A percentile compares a stretch with the other conserved stretches of the same genome.
Evolutionary conservation across 805 yeast species (phyloP).

Genomic region (Yarrowia sp.): DNA sequence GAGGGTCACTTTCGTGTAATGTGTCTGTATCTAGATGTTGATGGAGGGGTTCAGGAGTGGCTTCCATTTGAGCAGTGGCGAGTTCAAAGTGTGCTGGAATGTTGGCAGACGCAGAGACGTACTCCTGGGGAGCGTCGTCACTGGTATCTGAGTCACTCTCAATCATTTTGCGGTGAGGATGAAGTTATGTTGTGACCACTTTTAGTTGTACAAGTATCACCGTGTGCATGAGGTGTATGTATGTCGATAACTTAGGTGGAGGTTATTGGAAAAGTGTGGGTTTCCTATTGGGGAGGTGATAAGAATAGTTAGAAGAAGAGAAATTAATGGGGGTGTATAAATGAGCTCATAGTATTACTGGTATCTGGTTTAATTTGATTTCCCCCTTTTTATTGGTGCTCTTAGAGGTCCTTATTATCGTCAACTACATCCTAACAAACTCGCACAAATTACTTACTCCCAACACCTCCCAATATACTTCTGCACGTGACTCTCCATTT

Average conservation of each 20-base stretch:
- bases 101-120: constrained; percentile 21
- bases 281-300: too few species aligned
- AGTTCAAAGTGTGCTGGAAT: constrained; percentile 11
- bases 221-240: constrained; percentile 21
- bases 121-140: constrained; percentile 34
- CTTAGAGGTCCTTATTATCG: too few species aligned
- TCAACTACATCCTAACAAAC: neutral
- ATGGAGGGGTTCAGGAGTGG: constrained; percentile 7
- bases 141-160: constrained; percentile 22
- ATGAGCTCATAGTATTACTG: too few species aligned
- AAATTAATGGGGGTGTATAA: too few species aligned
- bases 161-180: constrained; percentile 3
- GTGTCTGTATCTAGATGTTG: neutral
- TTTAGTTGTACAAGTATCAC: neutral
- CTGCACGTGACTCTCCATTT: constrained; percentile 5
- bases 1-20: neutral
- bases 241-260: constrained; percentile 25
- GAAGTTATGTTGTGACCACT: neutral
- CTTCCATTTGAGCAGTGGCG: constrained; percentile 11
- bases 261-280: too few species aligned
- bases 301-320: too few species aligned
- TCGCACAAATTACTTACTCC: neutral
- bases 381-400: too few species aligned
- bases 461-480: neutral
- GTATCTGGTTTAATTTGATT: too few species aligned